A percentile compares a stretch with the other conserved stretches of the same genome.
Evolutionary conservation across 202 grass and related monocot genomes (phyloP).

Genomic region (Digitaria exilis): DNA sequence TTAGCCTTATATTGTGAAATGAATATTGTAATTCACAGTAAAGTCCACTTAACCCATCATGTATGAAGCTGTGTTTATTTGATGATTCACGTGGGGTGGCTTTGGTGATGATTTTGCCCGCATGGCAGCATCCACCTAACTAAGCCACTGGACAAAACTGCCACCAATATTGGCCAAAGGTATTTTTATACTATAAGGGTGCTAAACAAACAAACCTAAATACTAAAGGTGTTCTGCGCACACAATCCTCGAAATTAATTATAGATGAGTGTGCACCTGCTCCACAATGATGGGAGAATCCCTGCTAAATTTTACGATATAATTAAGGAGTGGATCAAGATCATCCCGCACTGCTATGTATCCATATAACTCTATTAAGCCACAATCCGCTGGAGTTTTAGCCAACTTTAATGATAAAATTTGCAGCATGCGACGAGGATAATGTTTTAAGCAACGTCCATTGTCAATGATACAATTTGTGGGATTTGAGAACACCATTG

Average conservation of each 20-base stretch:
- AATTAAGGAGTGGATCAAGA: too few species aligned
- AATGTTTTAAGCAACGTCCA: not conserved
- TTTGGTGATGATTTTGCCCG: not conserved
- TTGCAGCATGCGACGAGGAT: not conserved
- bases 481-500: slow-evolving; percentile 5
- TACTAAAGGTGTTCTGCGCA: not conserved
- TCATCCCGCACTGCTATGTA: too few species aligned
- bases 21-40: not conserved
- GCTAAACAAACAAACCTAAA: not conserved
- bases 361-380: too few species aligned
- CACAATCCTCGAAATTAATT: not conserved
- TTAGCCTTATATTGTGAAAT: not conserved
- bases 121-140: not conserved
- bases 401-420: too few species aligned
- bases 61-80: too few species aligned
- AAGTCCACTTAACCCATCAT: not conserved
- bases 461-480: not conserved
- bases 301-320: slow-evolving; percentile 2
- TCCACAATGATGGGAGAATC: not conserved
- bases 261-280: not conserved
- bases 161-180: not conserved
- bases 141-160: not conserved
- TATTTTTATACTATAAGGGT: not conserved
- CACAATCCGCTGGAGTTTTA: too few species aligned
- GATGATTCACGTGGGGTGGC: not conserved